Evolutionary conservation across 352 stramenopile genomes (phyloP).

Genomic region (Globisporangium nodosum): DNA sequence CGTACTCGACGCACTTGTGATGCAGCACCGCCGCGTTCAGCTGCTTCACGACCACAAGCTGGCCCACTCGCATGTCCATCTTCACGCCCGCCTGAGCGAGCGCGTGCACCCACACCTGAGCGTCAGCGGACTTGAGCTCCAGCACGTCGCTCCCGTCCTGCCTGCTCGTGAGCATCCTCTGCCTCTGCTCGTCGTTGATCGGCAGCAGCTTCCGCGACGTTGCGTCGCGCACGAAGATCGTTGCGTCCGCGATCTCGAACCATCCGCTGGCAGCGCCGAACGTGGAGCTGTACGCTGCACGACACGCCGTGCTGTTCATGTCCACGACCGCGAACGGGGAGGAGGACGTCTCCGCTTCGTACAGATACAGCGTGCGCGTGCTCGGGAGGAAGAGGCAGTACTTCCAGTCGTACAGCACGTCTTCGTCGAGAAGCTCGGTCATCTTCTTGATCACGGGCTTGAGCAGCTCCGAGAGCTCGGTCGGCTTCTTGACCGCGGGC

Average conservation of each 20-base stretch:
- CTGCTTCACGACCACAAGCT: slow-evolving; percentile 50
- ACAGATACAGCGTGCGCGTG: slow-evolving; percentile 55
- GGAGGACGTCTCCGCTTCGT: slow-evolving; percentile 36
- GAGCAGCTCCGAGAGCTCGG: slow-evolving; percentile 21
- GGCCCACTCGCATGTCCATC: slow-evolving; percentile 42
- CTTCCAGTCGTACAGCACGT: slow-evolving; percentile 62
- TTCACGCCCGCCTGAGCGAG: slow-evolving; percentile 39
- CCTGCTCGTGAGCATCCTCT: slow-evolving; percentile 33
- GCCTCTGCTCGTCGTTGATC: slow-evolving; percentile 21
- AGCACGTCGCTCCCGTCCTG: slow-evolving; percentile 29
- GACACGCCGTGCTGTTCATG: slow-evolving; percentile 39
- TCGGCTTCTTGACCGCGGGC: slow-evolving; percentile 26
- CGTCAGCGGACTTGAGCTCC: slow-evolving; percentile 47
- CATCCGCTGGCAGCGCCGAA: slow-evolving; percentile 37
- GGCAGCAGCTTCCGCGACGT: slow-evolving; percentile 24
- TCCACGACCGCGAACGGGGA: slow-evolving; percentile 42
- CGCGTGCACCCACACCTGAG: slow-evolving; percentile 52
- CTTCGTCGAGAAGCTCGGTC: slow-evolving; percentile 28
- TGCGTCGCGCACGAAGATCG: slow-evolving; percentile 27
- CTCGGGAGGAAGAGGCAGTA: slow-evolving; percentile 57
- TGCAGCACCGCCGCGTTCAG: slow-evolving; percentile 51
- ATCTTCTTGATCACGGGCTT: slow-evolving; percentile 35
- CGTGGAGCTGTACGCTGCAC: slow-evolving; percentile 35
- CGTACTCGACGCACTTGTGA: slow-evolving; percentile 54
- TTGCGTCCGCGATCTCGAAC: slow-evolving; percentile 54